Percentiles rank a stretch among this genome's conserved stretches.
Evolutionary conservation across 140 eudicot species (phyloP).

Genomic region (Flaveria floridana): DNA sequence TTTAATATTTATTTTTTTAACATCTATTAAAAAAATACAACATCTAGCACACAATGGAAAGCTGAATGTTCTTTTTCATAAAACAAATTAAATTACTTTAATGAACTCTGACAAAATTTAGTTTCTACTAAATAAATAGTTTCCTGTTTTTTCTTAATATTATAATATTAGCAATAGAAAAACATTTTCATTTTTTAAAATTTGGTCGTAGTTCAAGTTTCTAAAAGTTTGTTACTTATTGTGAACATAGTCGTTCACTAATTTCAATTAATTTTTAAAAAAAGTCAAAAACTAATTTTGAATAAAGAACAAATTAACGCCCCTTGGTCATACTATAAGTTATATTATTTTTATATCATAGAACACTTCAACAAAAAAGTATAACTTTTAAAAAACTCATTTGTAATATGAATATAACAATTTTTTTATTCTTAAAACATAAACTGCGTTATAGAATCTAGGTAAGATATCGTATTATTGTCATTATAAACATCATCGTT

Average conservation of each 20-base stretch:
- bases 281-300: neutral
- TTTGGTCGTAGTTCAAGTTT: neutral
- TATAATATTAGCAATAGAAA: too few species aligned
- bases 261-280: neutral
- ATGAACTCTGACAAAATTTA: too few species aligned
- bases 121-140: too few species aligned
- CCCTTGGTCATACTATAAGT: neutral
- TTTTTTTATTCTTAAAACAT: neutral
- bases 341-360: too few species aligned
- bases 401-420: too few species aligned
- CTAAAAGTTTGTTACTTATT: neutral
- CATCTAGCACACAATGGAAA: neutral
- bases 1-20: too few species aligned
- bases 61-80: neutral
- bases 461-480: neutral
- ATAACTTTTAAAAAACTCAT: too few species aligned
- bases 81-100: too few species aligned
- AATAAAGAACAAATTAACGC: neutral
- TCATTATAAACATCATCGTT: constrained; percentile 6
- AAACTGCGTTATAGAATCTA: neutral
- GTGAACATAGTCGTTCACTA: neutral
- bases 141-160: too few species aligned
- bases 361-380: too few species aligned
- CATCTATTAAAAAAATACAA: neutral
- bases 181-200: too few species aligned